Evolutionary conservation across 805 yeast species (phyloP).

Genomic region (Brettanomyces bruxellensis): DNA sequence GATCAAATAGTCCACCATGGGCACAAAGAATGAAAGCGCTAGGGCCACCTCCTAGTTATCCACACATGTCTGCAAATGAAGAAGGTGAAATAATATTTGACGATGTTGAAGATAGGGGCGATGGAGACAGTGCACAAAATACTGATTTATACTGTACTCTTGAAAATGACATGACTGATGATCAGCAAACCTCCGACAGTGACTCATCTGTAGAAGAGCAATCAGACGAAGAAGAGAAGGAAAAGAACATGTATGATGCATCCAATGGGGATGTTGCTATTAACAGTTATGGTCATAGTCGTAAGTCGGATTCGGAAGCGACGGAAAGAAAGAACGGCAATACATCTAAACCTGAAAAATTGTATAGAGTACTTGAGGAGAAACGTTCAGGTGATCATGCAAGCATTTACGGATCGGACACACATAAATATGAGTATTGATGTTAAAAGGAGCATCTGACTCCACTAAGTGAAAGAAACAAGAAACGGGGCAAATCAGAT

Average conservation of each 20-base stretch:
- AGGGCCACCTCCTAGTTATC: conserved; percentile 84
- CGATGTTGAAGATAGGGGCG: conserved; percentile 7
- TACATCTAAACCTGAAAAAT: conserved; percentile 4
- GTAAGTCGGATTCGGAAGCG: conserved; percentile 22
- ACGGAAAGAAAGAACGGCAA: conserved; percentile 8
- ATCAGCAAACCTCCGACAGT: conserved; percentile 25
- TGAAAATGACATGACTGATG: conserved; percentile 25
- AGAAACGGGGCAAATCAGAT: not conserved
- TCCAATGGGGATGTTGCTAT: conserved; percentile 10
- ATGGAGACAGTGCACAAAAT: conserved; percentile 8
- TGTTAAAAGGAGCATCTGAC: too few species aligned
- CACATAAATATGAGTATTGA: conserved; percentile 16
- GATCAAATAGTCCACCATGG: conserved; percentile 68
- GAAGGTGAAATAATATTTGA: conserved; percentile 26
- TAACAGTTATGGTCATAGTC: conserved; percentile 21
- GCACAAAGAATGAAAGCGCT: conserved; percentile 50
- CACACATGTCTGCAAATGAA: conserved; percentile 41
- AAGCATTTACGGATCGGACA: conserved; percentile 25
- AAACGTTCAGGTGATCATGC: conserved; percentile 11
- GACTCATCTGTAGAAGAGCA: conserved; percentile 25
- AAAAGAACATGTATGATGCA: conserved; percentile 15
- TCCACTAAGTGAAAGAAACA: not conserved
- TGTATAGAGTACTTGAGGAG: conserved; percentile 27
- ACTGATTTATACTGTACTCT: conserved; percentile 23
- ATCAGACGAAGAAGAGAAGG: conserved; percentile 25